A percentile compares a stretch with the other conserved stretches of the same genome.
phyloP scores from a whole-genome alignment of 148 eudicot genomes.

The Talinum fruticosum region DNA sequence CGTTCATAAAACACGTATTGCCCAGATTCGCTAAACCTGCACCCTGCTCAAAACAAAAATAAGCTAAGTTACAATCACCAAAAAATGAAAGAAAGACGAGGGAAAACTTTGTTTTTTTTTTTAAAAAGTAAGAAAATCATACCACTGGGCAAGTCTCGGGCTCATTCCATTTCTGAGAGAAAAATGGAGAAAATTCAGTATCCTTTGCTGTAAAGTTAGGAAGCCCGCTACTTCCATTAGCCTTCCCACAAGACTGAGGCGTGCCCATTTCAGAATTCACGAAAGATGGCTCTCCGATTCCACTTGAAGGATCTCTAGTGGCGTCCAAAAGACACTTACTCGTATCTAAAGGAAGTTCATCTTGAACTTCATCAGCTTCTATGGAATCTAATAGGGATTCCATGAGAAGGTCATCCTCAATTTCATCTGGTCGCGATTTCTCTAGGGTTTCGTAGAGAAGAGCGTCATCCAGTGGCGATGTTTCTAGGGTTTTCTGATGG shows the following conservation, averaged over 20 bases:
- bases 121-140: conserved; percentile 18
- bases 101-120: too few relatives aligned
- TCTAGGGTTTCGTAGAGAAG: not conserved
- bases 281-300: not conserved
- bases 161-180: conserved; percentile 6
- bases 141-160: conserved; percentile 41
- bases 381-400: not conserved
- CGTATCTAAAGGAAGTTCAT: not conserved
- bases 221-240: not conserved
- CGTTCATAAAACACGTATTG: conserved; percentile 72
- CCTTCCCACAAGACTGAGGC: not conserved
- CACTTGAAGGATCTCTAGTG: not conserved
- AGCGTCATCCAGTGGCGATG: not conserved
- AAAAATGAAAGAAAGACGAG: too few relatives aligned
- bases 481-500: not conserved
- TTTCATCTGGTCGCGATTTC: not conserved
- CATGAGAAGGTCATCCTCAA: not conserved
- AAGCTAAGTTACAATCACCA: not conserved
- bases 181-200: not conserved
- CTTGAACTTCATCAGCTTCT: not conserved
- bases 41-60: conserved; percentile 36
- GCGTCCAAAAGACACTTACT: not conserved
- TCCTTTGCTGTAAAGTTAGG: conserved; percentile 5
- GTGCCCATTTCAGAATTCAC: not conserved
- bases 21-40: conserved; percentile 65